Base-by-base conservation (phyloP, 2,329 filamentous ascomycete genomes). In the Hypoxylon sp. region DNA sequence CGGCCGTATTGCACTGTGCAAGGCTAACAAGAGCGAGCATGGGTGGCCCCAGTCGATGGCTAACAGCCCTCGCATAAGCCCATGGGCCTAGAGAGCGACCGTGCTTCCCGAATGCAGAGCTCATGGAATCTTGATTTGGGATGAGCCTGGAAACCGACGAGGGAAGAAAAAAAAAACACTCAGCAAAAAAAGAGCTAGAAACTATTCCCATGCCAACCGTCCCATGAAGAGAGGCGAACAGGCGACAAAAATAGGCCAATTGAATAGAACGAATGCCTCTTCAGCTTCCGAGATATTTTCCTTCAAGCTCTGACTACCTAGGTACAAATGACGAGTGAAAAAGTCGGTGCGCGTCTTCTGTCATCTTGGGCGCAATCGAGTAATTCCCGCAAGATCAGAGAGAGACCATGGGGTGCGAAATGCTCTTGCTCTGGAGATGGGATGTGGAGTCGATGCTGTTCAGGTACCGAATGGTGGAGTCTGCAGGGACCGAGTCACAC, bases 301-400 rank as follows among this genome's bases (percentile, higher is more conserved):
- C 36, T 55, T 18, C 45, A 46, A 62, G 64, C 64, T 69, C 60
- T 51, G 61, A 67, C 64, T 38, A 36, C 33, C 60, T 51, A 57
- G 64, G 61, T 38, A 36, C 33, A 56, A 36, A 53, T 53, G 51
- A 49, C 46, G 18, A 42, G 16, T 60, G 44, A 22, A 67, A 69
- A 64, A 57, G 65, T 65, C 64, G 54, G 67, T 64, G 64, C 64
- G 61, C 57, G 53, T 61, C 20, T 53, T 51, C 48, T 67, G 57
- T 65, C 67, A 65, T 69, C 67, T 52, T 62, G 60, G 64, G 51
- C 54, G 61, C 58, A 63, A 69, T 69, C 60, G 64, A 67, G 67
- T 69, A 69, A 69, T 69, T 69, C 67, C 64, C 67, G 67, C 67
- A 69, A 65, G 57, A 69, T 68, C 66, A 68, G 55, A 56, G 52